Base-by-base conservation (phyloP, 2,329 filamentous ascomycete species). In the Periconia digitata region DNA sequence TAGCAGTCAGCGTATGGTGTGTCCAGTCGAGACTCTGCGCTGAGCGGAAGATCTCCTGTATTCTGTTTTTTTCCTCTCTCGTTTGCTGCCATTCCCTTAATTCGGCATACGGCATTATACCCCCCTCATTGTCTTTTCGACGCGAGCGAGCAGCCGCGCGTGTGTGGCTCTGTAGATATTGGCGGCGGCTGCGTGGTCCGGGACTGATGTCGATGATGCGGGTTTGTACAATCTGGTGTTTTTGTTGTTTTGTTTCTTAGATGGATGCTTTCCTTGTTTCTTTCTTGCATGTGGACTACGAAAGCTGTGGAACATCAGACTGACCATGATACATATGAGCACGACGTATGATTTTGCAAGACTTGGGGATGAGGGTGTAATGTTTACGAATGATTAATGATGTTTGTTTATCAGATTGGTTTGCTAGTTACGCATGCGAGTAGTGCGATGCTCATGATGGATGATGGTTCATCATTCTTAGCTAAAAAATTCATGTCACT, bases 41-140 rank as follows among this genome's bases (percentile, higher is more conserved):
- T n/a, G n/a, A n/a, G n/a, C n/a, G n/a, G n/a, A n/a, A n/a, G n/a
- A n/a, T n/a, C n/a, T n/a, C n/a, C n/a, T n/a, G n/a, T n/a, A n/a
- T 44, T 44, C 23, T 29, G 29, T 35, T 40, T 39, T 42, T 12
- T 40, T 17, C 21, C 41, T 36, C n/a, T n/a, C n/a, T 16, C 22
- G 17, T 46, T 45, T 40, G 32, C 39, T 22, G 20, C 21, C 41
- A 17, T 42, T 35, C 24, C 40, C 36, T 21, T 35, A 21, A 23
- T 40, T 24, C 35, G 24, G 27, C 42, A 44, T 49, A 43, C 43
- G 39, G 47, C 47, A 50, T 50, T 50, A 50, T 46, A 50, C 47
- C 43, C 47, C 47, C 46, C 24, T 39, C 40, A 34, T 38, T 16
- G 18, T 39, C 37, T 20, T 42, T 40, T 35, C 38, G 29, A 42